These are phyloP conservation scores for Calendula officinalis DNA, from an alignment of 129 eudicot species.

Conservation along the genomic window DNA sequence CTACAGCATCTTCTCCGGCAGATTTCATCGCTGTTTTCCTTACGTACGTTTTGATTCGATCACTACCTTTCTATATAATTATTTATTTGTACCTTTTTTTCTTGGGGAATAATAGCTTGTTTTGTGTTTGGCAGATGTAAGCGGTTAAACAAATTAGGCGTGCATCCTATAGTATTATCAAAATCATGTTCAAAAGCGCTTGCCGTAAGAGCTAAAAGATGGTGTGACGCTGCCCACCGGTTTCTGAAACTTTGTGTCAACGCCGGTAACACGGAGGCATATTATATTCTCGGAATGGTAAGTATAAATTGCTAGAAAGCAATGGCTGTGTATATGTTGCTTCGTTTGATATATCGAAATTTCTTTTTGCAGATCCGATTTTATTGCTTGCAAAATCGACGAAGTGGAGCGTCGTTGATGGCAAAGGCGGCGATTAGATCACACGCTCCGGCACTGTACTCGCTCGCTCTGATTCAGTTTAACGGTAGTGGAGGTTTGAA, in stretches of 20 bases:
- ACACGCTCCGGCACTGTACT: constrained; percentile 54
- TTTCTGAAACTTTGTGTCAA: constrained; percentile 32
- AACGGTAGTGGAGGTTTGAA: not conserved
- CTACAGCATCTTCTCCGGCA: constrained; percentile 38
- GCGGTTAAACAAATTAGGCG: constrained; percentile 32
- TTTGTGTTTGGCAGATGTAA: constrained; percentile 29
- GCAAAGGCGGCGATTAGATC: constrained; percentile 40
- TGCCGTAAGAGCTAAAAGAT: constrained; percentile 36
- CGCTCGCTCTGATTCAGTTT: constrained; percentile 48
- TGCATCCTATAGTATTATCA: constrained; percentile 32
- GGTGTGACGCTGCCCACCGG: constrained; percentile 43
- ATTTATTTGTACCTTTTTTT: not conserved
- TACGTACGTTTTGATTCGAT: constrained; percentile 22
- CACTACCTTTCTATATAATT: not conserved
- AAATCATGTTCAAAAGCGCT: constrained; percentile 31
- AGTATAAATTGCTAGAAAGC: not conserved
- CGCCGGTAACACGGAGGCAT: constrained; percentile 41
- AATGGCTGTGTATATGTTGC: constrained; percentile 1
- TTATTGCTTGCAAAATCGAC: constrained; percentile 43
- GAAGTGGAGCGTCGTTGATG: constrained; percentile 42
- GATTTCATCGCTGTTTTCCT: constrained; percentile 35
- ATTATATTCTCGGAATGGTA: constrained; percentile 51
- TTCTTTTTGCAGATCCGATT: constrained; percentile 43
- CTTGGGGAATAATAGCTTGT: no score
- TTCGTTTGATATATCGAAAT: constrained; percentile 2